Evolutionary conservation across 2,329 filamentous ascomycete genomes (phyloP), one percentile per base, ranked within the genome.

Genomic region (Neofusicoccum cordaticola): DNA sequence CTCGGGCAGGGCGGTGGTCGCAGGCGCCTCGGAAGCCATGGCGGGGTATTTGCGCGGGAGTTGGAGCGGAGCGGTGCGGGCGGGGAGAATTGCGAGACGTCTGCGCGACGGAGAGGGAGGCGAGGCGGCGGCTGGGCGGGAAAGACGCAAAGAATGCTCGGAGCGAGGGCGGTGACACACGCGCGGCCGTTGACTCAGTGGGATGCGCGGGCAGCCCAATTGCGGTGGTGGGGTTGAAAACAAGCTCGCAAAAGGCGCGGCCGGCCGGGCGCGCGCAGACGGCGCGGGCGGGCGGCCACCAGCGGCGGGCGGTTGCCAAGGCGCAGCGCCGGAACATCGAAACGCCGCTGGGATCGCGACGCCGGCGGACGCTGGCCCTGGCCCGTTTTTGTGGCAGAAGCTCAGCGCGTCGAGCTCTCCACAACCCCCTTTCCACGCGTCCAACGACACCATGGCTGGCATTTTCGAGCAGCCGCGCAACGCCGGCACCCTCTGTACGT

Each of bases 401-500:
- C 56, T 60, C 47, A 58, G 61, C 51, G 45, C 61, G 47, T 62
- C 53, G 52, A 62, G 50, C 62, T 56, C 50, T 62, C 50, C 50
- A 57, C 61, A 52, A 39, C 52, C 52, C 62, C 51, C 52, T 57
- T 57, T 57, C 62, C 37, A 57, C 62, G 52, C 51, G 34, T 44
- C 27, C 51, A 41, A 68, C 69, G 62, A 68, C 69, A 78, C 71
- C 69, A 99, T 99, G 95, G 89, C 92, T 79, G 91, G 92, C 76
- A 93, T 99, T 80, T 99, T 98, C 76, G 93, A 97, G 82, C 91
- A 95, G 82, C 90, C 93, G 76, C 88, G 93, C 77, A 96, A 96
- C 78, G 86, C 85, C 77, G 95, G 96, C 79, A 97, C 93, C 74
- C 86, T 99, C 73, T 99, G 87, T 89, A 81, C 41, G 66, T 65